Conservation (phyloP, 2,329 filamentous ascomycete genomes). For the Teratosphaeria zuluensis region DNA sequence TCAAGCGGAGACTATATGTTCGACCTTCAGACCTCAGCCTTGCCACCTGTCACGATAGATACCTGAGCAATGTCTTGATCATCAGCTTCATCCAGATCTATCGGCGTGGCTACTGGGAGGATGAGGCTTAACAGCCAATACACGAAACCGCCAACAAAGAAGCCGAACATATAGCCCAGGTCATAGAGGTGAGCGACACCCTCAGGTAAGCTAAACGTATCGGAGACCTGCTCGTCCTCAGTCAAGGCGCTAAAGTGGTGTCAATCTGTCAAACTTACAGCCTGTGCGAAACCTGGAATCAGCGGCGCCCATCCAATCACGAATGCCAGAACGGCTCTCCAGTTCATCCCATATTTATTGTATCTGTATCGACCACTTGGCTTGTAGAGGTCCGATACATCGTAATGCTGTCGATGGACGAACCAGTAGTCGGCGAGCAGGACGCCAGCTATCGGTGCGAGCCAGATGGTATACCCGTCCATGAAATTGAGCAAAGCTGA, state of each 20-base stretch:
- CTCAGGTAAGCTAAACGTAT: not conserved
- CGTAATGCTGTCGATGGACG: slow-evolving; percentile 11
- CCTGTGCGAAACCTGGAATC: slow-evolving; percentile 42
- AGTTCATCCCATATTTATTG: slow-evolving; percentile 38
- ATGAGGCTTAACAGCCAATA: not conserved
- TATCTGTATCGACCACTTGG: slow-evolving; percentile 18
- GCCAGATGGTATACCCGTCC: slow-evolving; percentile 33
- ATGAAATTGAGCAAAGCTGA: slow-evolving; percentile 34
- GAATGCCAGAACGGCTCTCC: slow-evolving; percentile 49
- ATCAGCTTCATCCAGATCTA: not conserved
- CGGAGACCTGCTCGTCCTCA: not conserved
- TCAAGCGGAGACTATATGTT: not conserved
- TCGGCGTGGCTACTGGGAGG: not conserved
- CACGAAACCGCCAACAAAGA: not conserved
- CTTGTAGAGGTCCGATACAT: slow-evolving; percentile 17
- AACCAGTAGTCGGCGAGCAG: slow-evolving; percentile 31
- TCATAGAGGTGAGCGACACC: not conserved
- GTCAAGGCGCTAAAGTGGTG: not conserved
- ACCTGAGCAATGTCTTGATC: not conserved
- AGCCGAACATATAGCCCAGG: not conserved
- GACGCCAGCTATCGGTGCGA: slow-evolving; percentile 31
- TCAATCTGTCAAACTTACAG: not conserved
- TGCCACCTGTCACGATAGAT: not conserved
- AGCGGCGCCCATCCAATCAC: slow-evolving; percentile 47
- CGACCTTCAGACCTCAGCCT: not conserved